Percentiles rank a stretch among this genome's conserved stretches.
Evolutionary conservation across 1,284 basidiomycete species (phyloP).

Genomic region (Boletus albobrunnescens): DNA sequence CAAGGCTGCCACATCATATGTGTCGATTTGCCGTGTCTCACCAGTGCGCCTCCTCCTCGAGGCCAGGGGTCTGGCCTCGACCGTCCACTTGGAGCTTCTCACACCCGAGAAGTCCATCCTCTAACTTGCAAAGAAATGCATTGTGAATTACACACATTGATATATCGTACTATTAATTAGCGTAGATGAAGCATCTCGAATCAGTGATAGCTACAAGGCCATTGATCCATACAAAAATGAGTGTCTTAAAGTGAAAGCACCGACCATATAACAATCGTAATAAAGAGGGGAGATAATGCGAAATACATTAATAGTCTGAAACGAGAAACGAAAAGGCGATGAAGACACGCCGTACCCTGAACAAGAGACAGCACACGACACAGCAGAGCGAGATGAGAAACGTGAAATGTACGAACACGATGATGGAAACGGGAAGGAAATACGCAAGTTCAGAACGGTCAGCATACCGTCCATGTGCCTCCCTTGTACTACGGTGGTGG

Average conservation of each 20-base stretch:
- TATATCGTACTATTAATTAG: slow-evolving; percentile 14
- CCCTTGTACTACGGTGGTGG: slow-evolving; percentile 11
- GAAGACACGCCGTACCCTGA: background rate
- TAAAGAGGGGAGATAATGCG: background rate
- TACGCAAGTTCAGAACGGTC: background rate
- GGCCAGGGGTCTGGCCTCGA: background rate
- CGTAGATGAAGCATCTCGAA: slow-evolving; percentile 2
- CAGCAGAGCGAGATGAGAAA: background rate
- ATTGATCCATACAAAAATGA: slow-evolving; percentile 2
- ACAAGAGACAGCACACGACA: background rate
- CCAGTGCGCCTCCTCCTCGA: no score
- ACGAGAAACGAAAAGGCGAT: background rate
- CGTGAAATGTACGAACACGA: background rate
- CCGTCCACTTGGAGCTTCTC: background rate
- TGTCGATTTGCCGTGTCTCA: slow-evolving; percentile 1
- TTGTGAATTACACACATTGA: slow-evolving; percentile 14
- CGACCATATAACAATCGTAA: background rate
- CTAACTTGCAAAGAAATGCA: background rate
- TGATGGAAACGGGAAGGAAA: background rate
- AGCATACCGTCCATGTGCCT: background rate
- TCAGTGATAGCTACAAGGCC: background rate
- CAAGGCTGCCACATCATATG: background rate
- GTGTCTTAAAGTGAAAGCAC: background rate
- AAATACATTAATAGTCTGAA: slow-evolving; percentile 5
- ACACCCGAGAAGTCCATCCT: no score